Conservation (phyloP, 1,139 yeast species). For the Taphrina deformans region DNA sequence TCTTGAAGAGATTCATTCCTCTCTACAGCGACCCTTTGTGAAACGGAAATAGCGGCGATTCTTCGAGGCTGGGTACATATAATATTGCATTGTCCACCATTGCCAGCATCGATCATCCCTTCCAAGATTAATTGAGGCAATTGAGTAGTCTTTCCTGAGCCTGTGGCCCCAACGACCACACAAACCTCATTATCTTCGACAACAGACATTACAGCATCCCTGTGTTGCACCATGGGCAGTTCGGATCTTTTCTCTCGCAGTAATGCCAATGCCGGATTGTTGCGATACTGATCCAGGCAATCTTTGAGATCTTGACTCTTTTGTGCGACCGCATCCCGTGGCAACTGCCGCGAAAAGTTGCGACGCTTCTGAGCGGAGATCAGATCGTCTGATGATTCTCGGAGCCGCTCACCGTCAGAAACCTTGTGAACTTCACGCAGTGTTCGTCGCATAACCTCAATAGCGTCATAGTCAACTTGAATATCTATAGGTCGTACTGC, state of each 20-base stretch:
- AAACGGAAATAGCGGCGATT: conserved; percentile 71
- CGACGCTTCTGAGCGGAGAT: conserved; percentile 9
- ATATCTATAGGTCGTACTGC: conserved; percentile 34
- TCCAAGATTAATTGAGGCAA: conserved; percentile 81
- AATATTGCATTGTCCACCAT: conserved; percentile 54
- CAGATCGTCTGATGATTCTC: neutral
- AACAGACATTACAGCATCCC: conserved; percentile 35
- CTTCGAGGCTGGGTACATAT: conserved; percentile 77
- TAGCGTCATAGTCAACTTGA: conserved; percentile 19
- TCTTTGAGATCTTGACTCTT: conserved; percentile 20
- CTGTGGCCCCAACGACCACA: conserved; percentile 91
- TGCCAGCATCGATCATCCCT: conserved; percentile 55
- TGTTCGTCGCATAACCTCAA: conserved; percentile 8
- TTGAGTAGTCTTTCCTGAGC: conserved; percentile 97
- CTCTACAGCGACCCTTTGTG: conserved; percentile 67
- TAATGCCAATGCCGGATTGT: conserved; percentile 12
- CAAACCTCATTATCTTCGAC: conserved; percentile 65
- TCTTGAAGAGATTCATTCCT: conserved; percentile 52
- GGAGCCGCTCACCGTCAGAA: neutral
- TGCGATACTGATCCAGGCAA: conserved; percentile 25
- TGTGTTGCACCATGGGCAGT: conserved; percentile 37
- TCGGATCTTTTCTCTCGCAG: conserved; percentile 36
- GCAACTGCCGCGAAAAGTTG: conserved; percentile 12
- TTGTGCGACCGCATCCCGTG: neutral
- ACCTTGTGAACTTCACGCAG: conserved; percentile 4